A percentile compares a stretch with the other conserved stretches of the same genome.
Evolutionary conservation across 1,139 yeast genomes (phyloP).

Genomic region (Geotrichum phurueaensis): DNA sequence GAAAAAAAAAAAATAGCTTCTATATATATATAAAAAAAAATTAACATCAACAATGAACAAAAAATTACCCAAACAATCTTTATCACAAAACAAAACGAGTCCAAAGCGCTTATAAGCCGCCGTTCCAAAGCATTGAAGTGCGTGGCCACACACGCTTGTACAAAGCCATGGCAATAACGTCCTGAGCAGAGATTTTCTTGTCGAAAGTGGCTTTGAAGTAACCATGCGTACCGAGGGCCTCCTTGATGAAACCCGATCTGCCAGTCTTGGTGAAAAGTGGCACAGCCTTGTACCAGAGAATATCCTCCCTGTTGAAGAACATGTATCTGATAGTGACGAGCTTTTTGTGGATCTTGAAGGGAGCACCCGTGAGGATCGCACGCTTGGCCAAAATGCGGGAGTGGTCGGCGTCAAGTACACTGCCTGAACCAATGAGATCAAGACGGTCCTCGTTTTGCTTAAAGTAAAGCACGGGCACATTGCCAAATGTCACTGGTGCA

Average conservation of each 20-base stretch:
- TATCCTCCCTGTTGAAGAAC: constrained; percentile 92
- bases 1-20: not conserved
- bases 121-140: constrained; percentile 19
- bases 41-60: not conserved
- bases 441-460: constrained; percentile 40
- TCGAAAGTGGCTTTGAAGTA: constrained; percentile 95
- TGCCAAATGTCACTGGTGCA: constrained; percentile 82
- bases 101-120: not conserved
- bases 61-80: not conserved
- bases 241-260: constrained; percentile 88
- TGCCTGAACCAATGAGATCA: constrained; percentile 81
- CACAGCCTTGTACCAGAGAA: constrained; percentile 82
- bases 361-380: constrained; percentile 85
- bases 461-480: constrained; percentile 40
- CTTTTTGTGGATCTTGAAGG: constrained; percentile 88
- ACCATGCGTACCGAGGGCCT: constrained; percentile 96
- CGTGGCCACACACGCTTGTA: constrained; percentile 91
- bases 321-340: constrained; percentile 92
- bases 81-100: not conserved
- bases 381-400: constrained; percentile 82
- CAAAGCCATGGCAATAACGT: constrained; percentile 87
- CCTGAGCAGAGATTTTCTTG: constrained; percentile 85
- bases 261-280: constrained; percentile 92
- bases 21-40: not conserved
- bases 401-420: constrained; percentile 81